These are phyloP conservation scores for Closterium sp. DNA, from an alignment of 139 green algal genomes.

Conservation along the genomic window DNA sequence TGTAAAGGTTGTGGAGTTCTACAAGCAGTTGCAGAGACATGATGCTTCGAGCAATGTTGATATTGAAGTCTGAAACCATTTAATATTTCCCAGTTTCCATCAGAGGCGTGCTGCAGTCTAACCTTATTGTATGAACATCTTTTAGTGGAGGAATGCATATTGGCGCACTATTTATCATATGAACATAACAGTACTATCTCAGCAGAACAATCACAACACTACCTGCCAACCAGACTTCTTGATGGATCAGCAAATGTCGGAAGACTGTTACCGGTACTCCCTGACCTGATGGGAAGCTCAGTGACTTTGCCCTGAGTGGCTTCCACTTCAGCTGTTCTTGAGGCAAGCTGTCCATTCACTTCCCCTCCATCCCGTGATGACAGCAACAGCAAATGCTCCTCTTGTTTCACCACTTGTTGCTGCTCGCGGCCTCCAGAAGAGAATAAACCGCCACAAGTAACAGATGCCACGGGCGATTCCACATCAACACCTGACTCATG, in stretches of 20 bases:
- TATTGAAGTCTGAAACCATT: neutral
- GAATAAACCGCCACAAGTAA: neutral
- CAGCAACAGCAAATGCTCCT: neutral
- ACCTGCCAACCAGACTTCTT: neutral
- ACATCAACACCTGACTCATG: neutral
- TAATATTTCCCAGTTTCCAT: too few species aligned
- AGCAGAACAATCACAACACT: neutral
- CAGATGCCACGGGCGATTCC: neutral
- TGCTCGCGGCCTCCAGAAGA: neutral
- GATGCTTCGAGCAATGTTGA: neutral
- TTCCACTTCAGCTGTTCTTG: neutral
- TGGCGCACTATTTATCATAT: too few species aligned
- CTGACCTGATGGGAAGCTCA: neutral
- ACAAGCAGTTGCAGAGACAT: slow-evolving; percentile 3
- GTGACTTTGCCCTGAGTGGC: neutral
- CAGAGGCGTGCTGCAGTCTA: neutral
- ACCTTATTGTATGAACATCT: too few species aligned
- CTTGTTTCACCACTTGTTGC: neutral
- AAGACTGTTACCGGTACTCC: neutral
- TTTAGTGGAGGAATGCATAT: too few species aligned
- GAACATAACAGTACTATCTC: too few species aligned
- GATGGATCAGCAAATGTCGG: neutral
- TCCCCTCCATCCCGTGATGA: neutral
- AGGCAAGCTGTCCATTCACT: neutral
- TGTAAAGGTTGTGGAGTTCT: neutral